Percentiles rank a stretch among this genome's conserved stretches.
Evolutionary conservation across 257 asterid genomes (phyloP).

Genomic region (Solanum tarijense): DNA sequence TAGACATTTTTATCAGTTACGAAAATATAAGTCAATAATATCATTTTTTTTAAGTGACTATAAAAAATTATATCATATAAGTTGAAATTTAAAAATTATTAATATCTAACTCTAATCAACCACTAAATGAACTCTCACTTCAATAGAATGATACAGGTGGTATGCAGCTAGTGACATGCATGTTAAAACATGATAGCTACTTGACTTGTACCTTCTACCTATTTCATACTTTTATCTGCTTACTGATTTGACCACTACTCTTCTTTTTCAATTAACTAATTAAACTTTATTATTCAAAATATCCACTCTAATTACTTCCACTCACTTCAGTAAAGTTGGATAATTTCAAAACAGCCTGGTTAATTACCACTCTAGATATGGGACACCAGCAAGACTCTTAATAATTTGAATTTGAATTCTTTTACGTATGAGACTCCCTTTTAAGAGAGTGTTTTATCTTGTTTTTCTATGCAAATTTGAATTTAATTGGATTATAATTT

Average conservation of each 20-base stretch:
- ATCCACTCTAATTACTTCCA: not conserved
- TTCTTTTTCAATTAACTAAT: not conserved
- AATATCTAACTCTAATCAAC: not conserved
- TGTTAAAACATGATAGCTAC: not conserved
- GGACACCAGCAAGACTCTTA: not conserved
- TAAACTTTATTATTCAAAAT: not conserved
- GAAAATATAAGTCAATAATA: no score
- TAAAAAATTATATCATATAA: no score
- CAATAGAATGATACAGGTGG: not conserved
- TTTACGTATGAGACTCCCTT: no score
- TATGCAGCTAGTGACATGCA: conserved; percentile 1
- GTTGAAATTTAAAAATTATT: no score
- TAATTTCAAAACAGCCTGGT: not conserved
- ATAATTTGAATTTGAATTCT: no score
- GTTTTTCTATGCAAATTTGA: no score
- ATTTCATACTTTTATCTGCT: not conserved
- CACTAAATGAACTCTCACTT: not conserved
- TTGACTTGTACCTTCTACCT: not conserved
- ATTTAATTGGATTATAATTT: no score
- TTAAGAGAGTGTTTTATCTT: no score
- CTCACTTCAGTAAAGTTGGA: not conserved
- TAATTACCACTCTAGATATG: not conserved
- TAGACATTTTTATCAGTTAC: no score
- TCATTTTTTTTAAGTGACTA: no score
- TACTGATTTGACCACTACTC: not conserved